Percentiles rank a stretch among this genome's conserved stretches.
These are phyloP conservation scores for Rhizophagus sp. DNA, from an alignment of 192 early-diverging fungal genomes.

Conservation along the genomic window DNA sequence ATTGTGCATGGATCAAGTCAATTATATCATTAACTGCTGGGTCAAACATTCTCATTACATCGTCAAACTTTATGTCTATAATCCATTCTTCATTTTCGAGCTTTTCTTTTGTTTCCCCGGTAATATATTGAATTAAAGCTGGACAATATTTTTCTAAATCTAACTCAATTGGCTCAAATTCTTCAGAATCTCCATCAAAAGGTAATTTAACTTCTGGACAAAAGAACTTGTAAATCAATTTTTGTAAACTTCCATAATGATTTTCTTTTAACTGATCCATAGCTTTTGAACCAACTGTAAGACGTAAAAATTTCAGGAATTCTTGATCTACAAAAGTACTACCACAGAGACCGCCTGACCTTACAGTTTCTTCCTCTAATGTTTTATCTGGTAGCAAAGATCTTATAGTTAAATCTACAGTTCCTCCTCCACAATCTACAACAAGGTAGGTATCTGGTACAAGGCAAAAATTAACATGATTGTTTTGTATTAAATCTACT, in stretches of 20 bases:
- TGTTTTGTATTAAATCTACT: neutral
- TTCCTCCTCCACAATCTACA: constrained; percentile 49
- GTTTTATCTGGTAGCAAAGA: constrained; percentile 1
- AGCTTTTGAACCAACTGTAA: neutral
- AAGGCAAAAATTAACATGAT: neutral
- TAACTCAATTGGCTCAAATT: neutral
- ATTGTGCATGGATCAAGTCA: constrained; percentile 52
- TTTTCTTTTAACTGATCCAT: neutral
- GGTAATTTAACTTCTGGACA: constrained; percentile 9
- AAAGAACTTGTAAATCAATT: constrained; percentile 10
- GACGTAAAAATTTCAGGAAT: constrained; percentile 6
- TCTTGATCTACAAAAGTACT: constrained; percentile 14
- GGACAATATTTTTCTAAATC: constrained; percentile 20
- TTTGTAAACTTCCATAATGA: constrained; percentile 18
- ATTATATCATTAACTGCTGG: constrained; percentile 54
- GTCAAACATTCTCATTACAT: constrained; percentile 57
- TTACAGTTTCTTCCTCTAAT: constrained; percentile 30
- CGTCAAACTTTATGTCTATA: constrained; percentile 44
- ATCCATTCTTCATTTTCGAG: constrained; percentile 37
- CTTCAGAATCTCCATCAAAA: neutral
- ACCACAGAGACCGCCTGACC: constrained; percentile 16
- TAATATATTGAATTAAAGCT: constrained; percentile 9
- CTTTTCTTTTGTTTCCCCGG: constrained; percentile 34
- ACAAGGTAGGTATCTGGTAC: constrained; percentile 40
- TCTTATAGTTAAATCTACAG: constrained; percentile 45